Evolutionary conservation across 2,329 filamentous ascomycete species (phyloP).

Genomic region (Venturia pyrina): DNA sequence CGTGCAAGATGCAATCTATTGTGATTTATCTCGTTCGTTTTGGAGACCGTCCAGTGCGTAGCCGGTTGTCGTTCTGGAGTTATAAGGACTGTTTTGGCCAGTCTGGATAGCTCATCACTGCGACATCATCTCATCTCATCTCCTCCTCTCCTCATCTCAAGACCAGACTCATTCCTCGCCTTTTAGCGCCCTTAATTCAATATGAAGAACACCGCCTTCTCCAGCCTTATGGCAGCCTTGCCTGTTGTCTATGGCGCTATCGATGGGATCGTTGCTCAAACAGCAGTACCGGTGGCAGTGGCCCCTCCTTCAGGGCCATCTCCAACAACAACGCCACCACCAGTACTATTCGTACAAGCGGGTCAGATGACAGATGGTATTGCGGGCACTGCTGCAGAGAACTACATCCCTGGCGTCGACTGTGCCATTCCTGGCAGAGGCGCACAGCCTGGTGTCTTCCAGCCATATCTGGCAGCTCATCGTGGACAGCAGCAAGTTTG

Average conservation of each 20-base stretch:
- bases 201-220: not conserved
- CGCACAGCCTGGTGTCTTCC: not conserved
- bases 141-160: slow-evolving; percentile 1
- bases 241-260: not conserved
- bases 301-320: slow-evolving; percentile 3
- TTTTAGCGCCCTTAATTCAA: not conserved
- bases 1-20: slow-evolving; percentile 4
- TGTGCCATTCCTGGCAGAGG: not conserved
- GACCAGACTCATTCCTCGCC: not conserved
- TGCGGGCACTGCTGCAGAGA: not conserved
- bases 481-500: slow-evolving; percentile 2
- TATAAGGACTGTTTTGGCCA: slow-evolving; percentile 4
- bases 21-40: slow-evolving; percentile 5
- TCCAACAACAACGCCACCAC: not conserved
- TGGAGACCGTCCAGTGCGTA: not conserved
- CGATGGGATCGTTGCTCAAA: not conserved
- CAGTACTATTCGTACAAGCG: not conserved
- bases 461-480: not conserved
- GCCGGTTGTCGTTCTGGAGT: not conserved
- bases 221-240: not conserved
- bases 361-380: not conserved
- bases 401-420: not conserved
- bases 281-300: not conserved
- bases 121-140: not conserved
- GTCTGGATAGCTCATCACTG: slow-evolving; percentile 1